Base-by-base conservation (phyloP, 345 rosid genomes). In the Dipteronia dyeriana region DNA sequence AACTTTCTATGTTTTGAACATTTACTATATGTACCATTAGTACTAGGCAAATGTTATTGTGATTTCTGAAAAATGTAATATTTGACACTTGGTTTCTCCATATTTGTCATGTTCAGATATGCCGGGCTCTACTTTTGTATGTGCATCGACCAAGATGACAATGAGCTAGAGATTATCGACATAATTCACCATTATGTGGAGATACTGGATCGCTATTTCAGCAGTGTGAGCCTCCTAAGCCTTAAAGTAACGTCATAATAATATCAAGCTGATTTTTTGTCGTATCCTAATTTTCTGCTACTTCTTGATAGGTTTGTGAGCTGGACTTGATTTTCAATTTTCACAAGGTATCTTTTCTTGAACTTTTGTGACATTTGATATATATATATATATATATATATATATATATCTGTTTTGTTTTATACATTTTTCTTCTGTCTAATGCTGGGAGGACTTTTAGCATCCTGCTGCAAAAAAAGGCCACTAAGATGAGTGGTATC, bases 291-390 rank as follows among this genome's bases (percentile, higher is more conserved):
- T 0, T 54, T 54, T 13, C 41, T 19, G 47, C 47, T 6, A 20
- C 54, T 14, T 16, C 34, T 71, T 78, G 56, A 49, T 71, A 90
- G 93, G 91, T 90, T 5, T 90, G 91, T 60, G 90, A 88, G 82
- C 75, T 90, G 82, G 93, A 86, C 77, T 81, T 88, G 86, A 86
- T 90, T 84, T 90, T 88, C 74, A 86, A 90, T 78, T 90, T 88
- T 76, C 93, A 86, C 20, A 88, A 88, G 89, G 90, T 87, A 79
- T 67, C 49, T 63, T 41, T 13, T 26, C 72, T 13, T 26, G 31
- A 49, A 49, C 13, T 14, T 49, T 49, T 14, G 13, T 49, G 57
- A 53, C 57, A 53, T 16, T 53, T 53, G 57, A 53, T 16, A 5
- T 14, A 11, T 11, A 11, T 41, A 26, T 26, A 11, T 41, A 26